Evolutionary conservation across 257 asterid genomes (phyloP), one percentile per base, ranked within the genome.

Genomic region (Solanum clarkiae): DNA sequence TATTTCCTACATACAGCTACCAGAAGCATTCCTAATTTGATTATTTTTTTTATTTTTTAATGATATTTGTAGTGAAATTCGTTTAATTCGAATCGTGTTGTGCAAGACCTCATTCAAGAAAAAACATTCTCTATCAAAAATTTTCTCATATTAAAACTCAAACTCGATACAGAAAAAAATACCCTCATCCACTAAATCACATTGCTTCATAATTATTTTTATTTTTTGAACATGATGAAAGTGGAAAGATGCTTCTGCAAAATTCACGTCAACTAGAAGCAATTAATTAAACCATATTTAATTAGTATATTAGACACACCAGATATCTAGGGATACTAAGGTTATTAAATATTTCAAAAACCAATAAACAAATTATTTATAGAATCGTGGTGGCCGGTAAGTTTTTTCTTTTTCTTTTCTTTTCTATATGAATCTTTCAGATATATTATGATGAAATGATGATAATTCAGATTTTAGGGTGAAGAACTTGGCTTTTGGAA

Each of bases 281-380:
- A 74, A 68, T 26, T 10, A 32, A 86, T 65, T 26, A 29, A 68
- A 66, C 51, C 80, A 63, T 44, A 54, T 82, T 89, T 66, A 87
- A 82, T 84, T 90, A 55, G 86, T 80, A 80, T 84, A 91, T 29
- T 87, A 70, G 55, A 75, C 75, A 84, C 9, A 90, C 91, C 97
- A 93, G 97, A 93, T 94, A 87, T 94, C 55, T 86, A 88, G 98
- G 97, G 97, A 93, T 94, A 79, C 90, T 87, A 47, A 59, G n/a
- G 40, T 42, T 55, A 89, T 89, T 82, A 84, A 84, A 63, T 84
- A 80, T 83, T 79, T 84, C 47, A 40, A 26, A 84, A 70, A 79
- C 65, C 75, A 79, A 85, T 92, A 88, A 90, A 91, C 90, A 86
- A 80, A 85, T 86, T 86, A 82, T 80, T 89, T 88, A 84, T 89